Evolutionary conservation across 2,329 filamentous ascomycete species (phyloP).

Genomic region (Zasmidium citrigriseum): DNA sequence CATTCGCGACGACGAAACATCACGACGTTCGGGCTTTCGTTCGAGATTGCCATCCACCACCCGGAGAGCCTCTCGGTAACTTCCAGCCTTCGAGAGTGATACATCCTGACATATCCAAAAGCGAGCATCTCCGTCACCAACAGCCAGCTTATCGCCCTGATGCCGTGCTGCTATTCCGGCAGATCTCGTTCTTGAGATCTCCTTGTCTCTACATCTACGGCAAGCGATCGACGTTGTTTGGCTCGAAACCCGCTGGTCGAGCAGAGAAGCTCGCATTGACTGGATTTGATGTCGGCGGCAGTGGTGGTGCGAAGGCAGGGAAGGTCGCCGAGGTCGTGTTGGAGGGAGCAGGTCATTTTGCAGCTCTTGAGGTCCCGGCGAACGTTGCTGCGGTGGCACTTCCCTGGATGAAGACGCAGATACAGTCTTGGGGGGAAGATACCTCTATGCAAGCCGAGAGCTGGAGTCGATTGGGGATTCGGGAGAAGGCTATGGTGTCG

Average conservation of each 20-base stretch:
- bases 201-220: slow-evolving; percentile 69
- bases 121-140: slow-evolving; percentile 23
- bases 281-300: slow-evolving; percentile 65
- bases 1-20: slow-evolving; percentile 76
- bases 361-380: slow-evolving; percentile 74
- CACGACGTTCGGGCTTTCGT: slow-evolving; percentile 80
- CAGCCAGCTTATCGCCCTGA: slow-evolving; percentile 66
- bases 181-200: slow-evolving; percentile 62
- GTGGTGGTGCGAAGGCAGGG: slow-evolving; percentile 61
- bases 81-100: background rate
- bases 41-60: slow-evolving; percentile 53
- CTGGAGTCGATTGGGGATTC: background rate
- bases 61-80: background rate
- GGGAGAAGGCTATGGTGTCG: slow-evolving; percentile 2
- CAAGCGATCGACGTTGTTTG: slow-evolving; percentile 52
- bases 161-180: slow-evolving; percentile 53
- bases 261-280: slow-evolving; percentile 61
- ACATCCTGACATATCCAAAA: slow-evolving; percentile 2
- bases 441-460: background rate
- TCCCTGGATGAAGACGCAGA: slow-evolving; percentile 31
- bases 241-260: slow-evolving; percentile 49
- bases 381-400: slow-evolving; percentile 58
- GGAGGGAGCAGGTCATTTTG: slow-evolving; percentile 66
- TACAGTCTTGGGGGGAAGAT: background rate
- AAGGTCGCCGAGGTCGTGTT: slow-evolving; percentile 66